phyloP scores from a whole-genome alignment of 2,329 filamentous ascomycete species.

The Colletotrichum sp. region DNA sequence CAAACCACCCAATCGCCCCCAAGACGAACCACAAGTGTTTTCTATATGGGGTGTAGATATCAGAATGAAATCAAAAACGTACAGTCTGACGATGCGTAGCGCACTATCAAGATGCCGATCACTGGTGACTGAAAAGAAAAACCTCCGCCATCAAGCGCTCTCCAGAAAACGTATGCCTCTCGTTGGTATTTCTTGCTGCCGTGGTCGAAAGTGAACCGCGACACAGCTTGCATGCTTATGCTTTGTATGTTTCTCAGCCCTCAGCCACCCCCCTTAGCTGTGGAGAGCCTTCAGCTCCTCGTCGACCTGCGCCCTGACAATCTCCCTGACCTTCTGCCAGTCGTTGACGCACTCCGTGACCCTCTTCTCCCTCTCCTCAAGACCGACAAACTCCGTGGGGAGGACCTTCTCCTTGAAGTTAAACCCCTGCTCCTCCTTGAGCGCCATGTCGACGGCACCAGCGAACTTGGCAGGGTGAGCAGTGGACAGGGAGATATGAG shows the following conservation, averaged over 20 bases:
- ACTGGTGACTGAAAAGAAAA: not conserved
- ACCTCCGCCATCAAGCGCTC: not conserved
- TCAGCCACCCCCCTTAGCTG: not conserved
- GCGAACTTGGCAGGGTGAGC: constrained; percentile 97
- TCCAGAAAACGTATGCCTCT: not conserved
- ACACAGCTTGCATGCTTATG: not conserved
- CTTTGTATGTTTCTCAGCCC: not conserved
- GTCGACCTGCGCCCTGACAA: constrained; percentile 78
- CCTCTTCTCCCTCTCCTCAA: constrained; percentile 77
- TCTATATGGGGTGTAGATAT: not conserved
- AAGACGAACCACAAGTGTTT: not conserved
- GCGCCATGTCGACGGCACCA: constrained; percentile 79
- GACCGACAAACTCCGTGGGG: constrained; percentile 79
- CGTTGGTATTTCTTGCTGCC: not conserved
- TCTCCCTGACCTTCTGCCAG: constrained; percentile 76
- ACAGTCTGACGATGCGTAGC: not conserved
- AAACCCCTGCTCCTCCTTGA: constrained; percentile 75
- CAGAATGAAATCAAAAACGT: not conserved
- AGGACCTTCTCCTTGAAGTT: constrained; percentile 77
- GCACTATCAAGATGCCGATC: not conserved
- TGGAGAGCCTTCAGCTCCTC: constrained; percentile 52
- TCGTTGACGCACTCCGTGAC: constrained; percentile 73
- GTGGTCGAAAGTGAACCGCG: not conserved
- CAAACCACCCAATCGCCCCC: not conserved
- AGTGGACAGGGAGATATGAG: constrained; percentile 87